Percentiles rank a stretch among this genome's conserved stretches.
Conservation (phyloP, 129 eudicot genomes). For the Arctium lappa region DNA sequence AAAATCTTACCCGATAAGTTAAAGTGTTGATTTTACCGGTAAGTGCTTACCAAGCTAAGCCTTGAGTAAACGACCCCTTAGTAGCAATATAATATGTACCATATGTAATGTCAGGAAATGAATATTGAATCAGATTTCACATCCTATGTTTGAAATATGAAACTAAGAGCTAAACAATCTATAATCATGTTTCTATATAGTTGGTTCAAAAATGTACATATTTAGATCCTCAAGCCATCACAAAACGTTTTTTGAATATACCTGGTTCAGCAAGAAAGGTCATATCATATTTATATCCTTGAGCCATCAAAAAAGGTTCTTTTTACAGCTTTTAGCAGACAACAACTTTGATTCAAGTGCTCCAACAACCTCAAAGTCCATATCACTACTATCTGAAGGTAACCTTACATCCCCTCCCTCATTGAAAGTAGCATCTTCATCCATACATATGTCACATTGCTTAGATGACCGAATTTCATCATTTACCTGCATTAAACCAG, state of each 20-base stretch:
- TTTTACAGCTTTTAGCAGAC: conserved; percentile 27
- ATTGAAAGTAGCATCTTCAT: conserved; percentile 13
- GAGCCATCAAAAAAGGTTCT: conserved; percentile 19
- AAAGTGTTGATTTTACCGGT: no score
- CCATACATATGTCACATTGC: conserved; percentile 17
- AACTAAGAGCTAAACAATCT: conserved; percentile 4
- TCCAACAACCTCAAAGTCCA: conserved; percentile 25
- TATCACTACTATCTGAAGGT: conserved; percentile 21
- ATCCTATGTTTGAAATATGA: not conserved
- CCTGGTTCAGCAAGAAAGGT: conserved; percentile 14
- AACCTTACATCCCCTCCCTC: conserved; percentile 16
- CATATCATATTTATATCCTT: conserved; percentile 21
- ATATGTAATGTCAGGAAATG: conserved; percentile 21
- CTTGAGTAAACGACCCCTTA: no score
- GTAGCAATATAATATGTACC: conserved; percentile 17
- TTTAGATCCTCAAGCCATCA: no score
- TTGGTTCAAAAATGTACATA: not conserved
- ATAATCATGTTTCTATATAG: not conserved
- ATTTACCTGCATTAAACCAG: conserved; percentile 17
- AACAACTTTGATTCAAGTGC: not conserved
- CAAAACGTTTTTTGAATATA: not conserved
- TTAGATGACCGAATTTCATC: conserved; percentile 2
- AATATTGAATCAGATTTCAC: conserved; percentile 16
- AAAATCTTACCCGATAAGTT: no score
- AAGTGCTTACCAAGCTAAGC: no score